These are phyloP conservation scores for Taphrina sp. DNA, from an alignment of 1,139 yeast species.

Conservation along the genomic window DNA sequence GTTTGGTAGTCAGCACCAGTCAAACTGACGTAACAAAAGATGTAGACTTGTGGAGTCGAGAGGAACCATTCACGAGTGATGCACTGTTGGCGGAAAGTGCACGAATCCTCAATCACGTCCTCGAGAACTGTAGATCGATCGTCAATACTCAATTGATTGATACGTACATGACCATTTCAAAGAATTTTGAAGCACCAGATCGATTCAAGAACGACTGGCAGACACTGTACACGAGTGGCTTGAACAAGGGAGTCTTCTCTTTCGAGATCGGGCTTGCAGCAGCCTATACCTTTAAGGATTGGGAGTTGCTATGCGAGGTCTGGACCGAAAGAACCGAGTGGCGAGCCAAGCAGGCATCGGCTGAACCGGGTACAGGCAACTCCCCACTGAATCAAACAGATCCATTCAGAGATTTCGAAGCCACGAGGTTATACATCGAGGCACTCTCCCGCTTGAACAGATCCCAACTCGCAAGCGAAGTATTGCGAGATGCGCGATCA, in stretches of 20 bases:
- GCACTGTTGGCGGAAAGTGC: slow-evolving; percentile 17
- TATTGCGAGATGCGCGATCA: slow-evolving; percentile 6
- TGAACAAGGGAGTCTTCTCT: slow-evolving; percentile 16
- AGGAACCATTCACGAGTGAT: slow-evolving; percentile 26
- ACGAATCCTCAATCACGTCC: slow-evolving; percentile 16
- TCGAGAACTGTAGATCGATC: slow-evolving; percentile 3
- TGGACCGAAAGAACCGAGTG: slow-evolving; percentile 32
- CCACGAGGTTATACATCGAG: slow-evolving; percentile 13
- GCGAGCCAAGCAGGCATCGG: not conserved
- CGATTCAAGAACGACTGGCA: slow-evolving; percentile 27
- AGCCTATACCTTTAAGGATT: slow-evolving; percentile 26
- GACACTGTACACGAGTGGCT: slow-evolving; percentile 6
- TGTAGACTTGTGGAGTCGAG: slow-evolving; percentile 7
- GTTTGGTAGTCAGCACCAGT: no score
- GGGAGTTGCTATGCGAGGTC: slow-evolving; percentile 20
- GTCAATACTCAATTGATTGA: slow-evolving; percentile 29
- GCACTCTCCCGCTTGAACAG: slow-evolving; percentile 24
- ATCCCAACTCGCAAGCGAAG: slow-evolving; percentile 8
- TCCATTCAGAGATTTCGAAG: slow-evolving; percentile 4
- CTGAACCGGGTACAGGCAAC: not conserved
- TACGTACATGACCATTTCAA: slow-evolving; percentile 29
- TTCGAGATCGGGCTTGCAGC: slow-evolving; percentile 32
- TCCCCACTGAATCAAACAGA: not conserved
- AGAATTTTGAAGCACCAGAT: slow-evolving; percentile 14
- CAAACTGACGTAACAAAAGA: slow-evolving; percentile 6